Conservation (phyloP, 2,329 filamentous ascomycete species). For the Tolypocladium pustulatum region DNA sequence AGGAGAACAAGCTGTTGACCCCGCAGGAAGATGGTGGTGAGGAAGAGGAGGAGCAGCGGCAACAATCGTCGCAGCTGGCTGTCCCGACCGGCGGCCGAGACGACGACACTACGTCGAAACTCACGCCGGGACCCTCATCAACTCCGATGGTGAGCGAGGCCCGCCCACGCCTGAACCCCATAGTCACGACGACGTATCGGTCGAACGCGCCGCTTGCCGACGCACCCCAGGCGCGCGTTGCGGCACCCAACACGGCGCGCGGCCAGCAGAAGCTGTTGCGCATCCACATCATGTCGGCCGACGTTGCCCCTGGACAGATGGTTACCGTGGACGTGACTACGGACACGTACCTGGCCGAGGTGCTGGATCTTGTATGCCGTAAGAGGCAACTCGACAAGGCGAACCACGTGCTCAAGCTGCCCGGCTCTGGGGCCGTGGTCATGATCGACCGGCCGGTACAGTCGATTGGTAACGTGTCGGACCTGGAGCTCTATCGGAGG, state of each 20-base stretch:
- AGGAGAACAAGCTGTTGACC: constrained; percentile 58
- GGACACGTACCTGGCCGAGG: constrained; percentile 73
- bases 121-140: constrained; percentile 17
- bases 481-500: constrained; percentile 65
- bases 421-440: constrained; percentile 63
- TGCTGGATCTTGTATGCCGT: constrained; percentile 67
- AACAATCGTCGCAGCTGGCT: neutral
- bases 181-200: constrained; percentile 50
- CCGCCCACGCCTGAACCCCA: constrained; percentile 42
- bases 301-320: constrained; percentile 62
- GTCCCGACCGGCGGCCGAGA: constrained; percentile 2
- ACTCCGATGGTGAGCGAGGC: constrained; percentile 16
- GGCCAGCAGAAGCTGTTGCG: constrained; percentile 62
- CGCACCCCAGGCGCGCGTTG: constrained; percentile 37
- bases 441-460: constrained; percentile 69
- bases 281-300: constrained; percentile 60
- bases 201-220: constrained; percentile 45
- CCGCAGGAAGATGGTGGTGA: constrained; percentile 55
- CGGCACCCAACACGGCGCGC: constrained; percentile 33
- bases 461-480: constrained; percentile 63
- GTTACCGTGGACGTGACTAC: constrained; percentile 68
- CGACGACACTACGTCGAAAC: constrained; percentile 9
- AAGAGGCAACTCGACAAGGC: constrained; percentile 71
- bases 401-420: constrained; percentile 68
- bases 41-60: constrained; percentile 24